Conservation (phyloP, 495 filamentous ascomycete species). For the Podospora australis region DNA sequence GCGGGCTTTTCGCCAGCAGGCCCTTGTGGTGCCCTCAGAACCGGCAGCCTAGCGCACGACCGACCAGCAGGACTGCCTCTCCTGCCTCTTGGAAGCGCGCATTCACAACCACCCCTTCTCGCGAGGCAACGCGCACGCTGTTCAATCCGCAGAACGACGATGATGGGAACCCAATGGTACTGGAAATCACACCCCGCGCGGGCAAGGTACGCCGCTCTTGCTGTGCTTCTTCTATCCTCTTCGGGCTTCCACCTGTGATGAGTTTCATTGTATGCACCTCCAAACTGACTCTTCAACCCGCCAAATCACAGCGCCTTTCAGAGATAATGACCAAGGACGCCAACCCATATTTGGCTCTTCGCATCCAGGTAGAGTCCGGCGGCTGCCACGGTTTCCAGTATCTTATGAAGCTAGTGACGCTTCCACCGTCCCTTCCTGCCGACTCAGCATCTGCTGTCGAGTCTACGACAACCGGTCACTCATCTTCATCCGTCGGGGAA, state of each 20-base stretch:
- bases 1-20: too few relatives aligned
- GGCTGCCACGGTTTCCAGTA: conserved; percentile 99
- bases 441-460: conserved; percentile 14
- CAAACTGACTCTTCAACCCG: too few relatives aligned
- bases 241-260: too few relatives aligned
- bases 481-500: conserved; percentile 37
- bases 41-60: too few relatives aligned
- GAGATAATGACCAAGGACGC: conserved; percentile 62
- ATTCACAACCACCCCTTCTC: conserved; percentile 28
- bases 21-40: too few relatives aligned
- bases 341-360: conserved; percentile 77
- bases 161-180: conserved; percentile 71
- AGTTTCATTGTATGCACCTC: too few relatives aligned
- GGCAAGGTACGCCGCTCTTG: conserved; percentile 55
- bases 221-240: too few relatives aligned
- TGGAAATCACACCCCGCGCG: conserved; percentile 77
- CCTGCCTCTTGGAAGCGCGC: too few relatives aligned
- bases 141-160: conserved; percentile 65
- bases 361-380: conserved; percentile 83
- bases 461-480: conserved; percentile 17
- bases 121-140: conserved; percentile 35
- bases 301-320: conserved; percentile 52
- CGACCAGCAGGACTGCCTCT: conserved; percentile 8
- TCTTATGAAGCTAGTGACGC: conserved; percentile 73
- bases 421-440: conserved; percentile 36